Evolutionary conservation across 192 early-diverging fungal genomes (phyloP), one percentile per base, ranked within the genome.

Genomic region (Backusella sp.): DNA sequence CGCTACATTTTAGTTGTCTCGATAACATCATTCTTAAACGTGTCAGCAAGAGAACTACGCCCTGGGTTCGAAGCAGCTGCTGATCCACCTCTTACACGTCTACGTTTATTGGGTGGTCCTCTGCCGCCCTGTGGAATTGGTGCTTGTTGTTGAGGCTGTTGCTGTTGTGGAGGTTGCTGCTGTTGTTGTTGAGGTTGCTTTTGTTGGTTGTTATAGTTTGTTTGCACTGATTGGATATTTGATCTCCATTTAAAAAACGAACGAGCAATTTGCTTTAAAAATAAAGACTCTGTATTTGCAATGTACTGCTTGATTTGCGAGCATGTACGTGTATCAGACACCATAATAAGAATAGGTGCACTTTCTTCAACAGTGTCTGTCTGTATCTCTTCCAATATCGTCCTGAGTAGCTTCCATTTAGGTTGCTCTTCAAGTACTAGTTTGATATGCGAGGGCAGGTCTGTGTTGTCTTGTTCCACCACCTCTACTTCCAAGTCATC

Each of bases 361-460:
- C 73, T 73, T 73, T 88, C 79, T 28, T 62, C 74, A 52, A 78
- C 81, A 66, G 80, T 83, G n/a, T 93, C 92, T 14, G 75, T 46
- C 67, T 93, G 89, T n/a, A 99, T 92, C 75, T 98, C 96, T 23
- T 92, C 81, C 70, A 99, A 80, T 0, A 95, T 84, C 17, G 91
- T 87, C 1, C 73, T 74, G 32, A 99, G 73, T 12, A 91, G 86
- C 49, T 81, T 82, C 93, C 96, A 98, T 78, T 99, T 99, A 19
- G 98, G 98, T n/a, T 91, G 90, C 53, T 94, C 95, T 77, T 99
- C 97, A 49, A 98, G 77, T 37, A 92, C 86, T 0, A 93, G 91
- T 68, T 88, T 80, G 59, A 94, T 87, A 34, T 86, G 82, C 1
- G 90, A 86, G 1, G 96, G 94, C 26, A 97, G 78, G 6, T 17